Conservation (phyloP, 2,329 filamentous ascomycete species). For the Aspergillus quadricinctus region DNA sequence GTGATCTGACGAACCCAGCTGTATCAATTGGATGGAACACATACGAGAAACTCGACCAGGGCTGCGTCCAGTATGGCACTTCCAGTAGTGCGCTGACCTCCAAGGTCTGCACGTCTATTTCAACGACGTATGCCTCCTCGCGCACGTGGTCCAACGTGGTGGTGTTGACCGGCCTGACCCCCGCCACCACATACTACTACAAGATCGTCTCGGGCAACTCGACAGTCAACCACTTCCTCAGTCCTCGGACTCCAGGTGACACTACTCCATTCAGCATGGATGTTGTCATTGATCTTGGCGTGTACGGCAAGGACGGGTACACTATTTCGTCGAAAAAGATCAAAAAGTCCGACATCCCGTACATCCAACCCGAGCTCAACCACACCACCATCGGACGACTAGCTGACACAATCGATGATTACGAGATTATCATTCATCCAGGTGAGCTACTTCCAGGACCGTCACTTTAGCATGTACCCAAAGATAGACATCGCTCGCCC, state of each 20-base stretch:
- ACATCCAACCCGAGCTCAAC: slow-evolving; percentile 50
- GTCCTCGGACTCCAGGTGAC: slow-evolving; percentile 52
- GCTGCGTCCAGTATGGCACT: slow-evolving; percentile 52
- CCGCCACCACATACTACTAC: slow-evolving; percentile 59
- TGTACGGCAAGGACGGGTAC: slow-evolving; percentile 52
- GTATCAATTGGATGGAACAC: slow-evolving; percentile 57
- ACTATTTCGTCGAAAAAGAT: slow-evolving; percentile 43
- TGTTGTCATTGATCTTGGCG: slow-evolving; percentile 53
- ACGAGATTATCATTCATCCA: slow-evolving; percentile 45
- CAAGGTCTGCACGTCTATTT: slow-evolving; percentile 43
- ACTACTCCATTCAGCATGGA: slow-evolving; percentile 51
- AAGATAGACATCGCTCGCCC: too few species aligned
- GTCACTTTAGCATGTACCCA: too few species aligned
- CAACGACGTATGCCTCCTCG: slow-evolving; percentile 52
- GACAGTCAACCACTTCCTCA: slow-evolving; percentile 51
- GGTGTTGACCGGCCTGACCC: slow-evolving; percentile 42
- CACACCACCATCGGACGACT: slow-evolving; percentile 57
- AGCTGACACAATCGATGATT: slow-evolving; percentile 49
- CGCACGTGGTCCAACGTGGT: slow-evolving; percentile 52
- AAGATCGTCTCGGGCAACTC: slow-evolving; percentile 56
- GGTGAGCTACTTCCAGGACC: too few species aligned
- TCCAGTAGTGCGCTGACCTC: slow-evolving; percentile 36
- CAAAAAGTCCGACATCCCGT: slow-evolving; percentile 49
- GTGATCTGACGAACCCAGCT: slow-evolving; percentile 28
- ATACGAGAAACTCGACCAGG: slow-evolving; percentile 42